Percentiles rank a stretch among this genome's conserved stretches.
Conservation (phyloP, 768 basidiomycete species). For the Serendipita sp. region DNA sequence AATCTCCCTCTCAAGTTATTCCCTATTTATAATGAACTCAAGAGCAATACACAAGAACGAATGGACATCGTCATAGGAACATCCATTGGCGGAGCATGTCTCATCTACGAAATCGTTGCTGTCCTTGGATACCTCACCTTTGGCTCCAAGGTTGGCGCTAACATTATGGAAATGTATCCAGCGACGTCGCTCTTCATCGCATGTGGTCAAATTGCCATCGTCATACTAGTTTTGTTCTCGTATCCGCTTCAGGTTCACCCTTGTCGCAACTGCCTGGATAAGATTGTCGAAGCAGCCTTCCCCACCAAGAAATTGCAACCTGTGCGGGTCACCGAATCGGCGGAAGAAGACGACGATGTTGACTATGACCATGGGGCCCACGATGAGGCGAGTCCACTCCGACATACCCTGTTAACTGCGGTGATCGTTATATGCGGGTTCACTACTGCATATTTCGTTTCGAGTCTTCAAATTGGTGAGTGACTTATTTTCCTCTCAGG, state of each 20-base stretch:
- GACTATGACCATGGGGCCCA: slow-evolving; percentile 36
- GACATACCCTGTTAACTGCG: slow-evolving; percentile 54
- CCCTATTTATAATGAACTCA: slow-evolving; percentile 85
- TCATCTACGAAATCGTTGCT: slow-evolving; percentile 79
- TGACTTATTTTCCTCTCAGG: slow-evolving; percentile 9
- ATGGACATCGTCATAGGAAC: slow-evolving; percentile 80
- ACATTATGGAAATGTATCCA: slow-evolving; percentile 91
- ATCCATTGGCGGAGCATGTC: slow-evolving; percentile 68
- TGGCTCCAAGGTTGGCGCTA: slow-evolving; percentile 75
- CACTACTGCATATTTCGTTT: slow-evolving; percentile 58
- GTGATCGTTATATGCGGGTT: slow-evolving; percentile 51
- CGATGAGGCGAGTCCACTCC: slow-evolving; percentile 46
- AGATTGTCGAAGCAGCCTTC: slow-evolving; percentile 39
- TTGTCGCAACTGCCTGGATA: slow-evolving; percentile 80
- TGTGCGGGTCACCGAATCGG: slow-evolving; percentile 19
- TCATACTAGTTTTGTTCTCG: slow-evolving; percentile 75
- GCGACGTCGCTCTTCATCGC: slow-evolving; percentile 84
- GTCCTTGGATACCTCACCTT: slow-evolving; percentile 88
- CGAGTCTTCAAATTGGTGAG: slow-evolving; percentile 62
- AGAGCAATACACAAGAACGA: slow-evolving; percentile 57
- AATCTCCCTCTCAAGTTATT: slow-evolving; percentile 44
- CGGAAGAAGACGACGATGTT: slow-evolving; percentile 24
- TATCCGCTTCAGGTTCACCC: slow-evolving; percentile 93
- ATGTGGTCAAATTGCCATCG: slow-evolving; percentile 83
- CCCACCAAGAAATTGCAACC: slow-evolving; percentile 16